Base-by-base conservation (phyloP, 2,329 filamentous ascomycete genomes). In the Amphichorda felina region DNA sequence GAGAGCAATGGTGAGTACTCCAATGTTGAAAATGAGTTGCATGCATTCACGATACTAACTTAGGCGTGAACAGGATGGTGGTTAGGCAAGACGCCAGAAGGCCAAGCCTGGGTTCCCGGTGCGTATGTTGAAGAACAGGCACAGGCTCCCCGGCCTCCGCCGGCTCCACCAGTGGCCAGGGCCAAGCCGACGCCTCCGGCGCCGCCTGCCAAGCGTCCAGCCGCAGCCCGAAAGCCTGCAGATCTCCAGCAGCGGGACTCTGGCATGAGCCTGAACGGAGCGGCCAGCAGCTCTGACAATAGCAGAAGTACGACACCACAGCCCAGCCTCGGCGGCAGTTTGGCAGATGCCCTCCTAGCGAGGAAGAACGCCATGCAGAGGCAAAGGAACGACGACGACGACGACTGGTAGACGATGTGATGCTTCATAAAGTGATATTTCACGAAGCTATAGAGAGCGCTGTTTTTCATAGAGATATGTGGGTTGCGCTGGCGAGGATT, bases 81-180 rank as follows among this genome's bases (percentile, higher is more conserved):
- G 89, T 69, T 96, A 32, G 91, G 81, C 43, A 89, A 86, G 64
- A 83, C 80, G 42, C 60, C 45, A 5, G 46, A 47, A 4, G 74
- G 75, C n/a, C 85, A 91, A 58, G 91, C 87, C 35, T 98, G 91
- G 91, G 77, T 91, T 3, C 91, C 91, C 0, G 83, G 88, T 15
- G 86, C 89, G 15, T 98, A 98, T 50, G 80, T 98, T 8, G 82
- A 96, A 59, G 88, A 95, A 59, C 72, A 82, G 53, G 71, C 75
- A n/a, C n/a, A n/a, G n/a, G n/a, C n/a, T n/a, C n/a, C n/a, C 4
- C 70, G 75, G 4, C 70, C 75, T 6, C 79, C 83, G 11, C 79
- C 79, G 8, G 57, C 59, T 29, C 70, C 75, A 6, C 79, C 83
- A 11, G 79, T 79, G 8, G 57, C 59, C 29, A 62, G 63, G 38